Base-by-base conservation (phyloP, 805 yeast species). In the Teunomyces barrocoloradensis region DNA sequence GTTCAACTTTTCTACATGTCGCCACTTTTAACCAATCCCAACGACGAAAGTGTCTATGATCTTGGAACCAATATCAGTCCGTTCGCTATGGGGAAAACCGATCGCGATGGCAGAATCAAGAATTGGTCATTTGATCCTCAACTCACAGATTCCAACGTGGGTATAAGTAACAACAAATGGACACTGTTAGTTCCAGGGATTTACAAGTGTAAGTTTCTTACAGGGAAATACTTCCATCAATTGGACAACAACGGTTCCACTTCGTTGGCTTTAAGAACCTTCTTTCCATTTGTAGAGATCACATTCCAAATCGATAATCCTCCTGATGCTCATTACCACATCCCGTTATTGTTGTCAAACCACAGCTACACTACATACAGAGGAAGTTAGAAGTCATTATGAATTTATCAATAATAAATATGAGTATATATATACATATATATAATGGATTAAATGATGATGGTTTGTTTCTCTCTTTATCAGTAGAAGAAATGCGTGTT, bases 321-420 rank as follows among this genome's bases (percentile, higher is more conserved):
- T 0, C 84, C 89, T 0, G 89, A 84, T 50, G 71, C 79, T 33
- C 98, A 91, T 63, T 91, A 89, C 66, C 98, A 91, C 63, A 85
- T 91, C 46, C 98, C 98, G 0, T 69, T 91, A 51, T 75, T 91
- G 45, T 71, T 91, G 48, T 83, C 96, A 38, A 89, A 89, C 60
- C 89, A 85, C 67, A 85, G 96, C 29, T 91, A 90, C 69, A 81
- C 96, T 5, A 91, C 97, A 0, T 91, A 91, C 69, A 78, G 97
- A 47, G 98, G 98, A 1, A 81, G 87, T 59, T 85, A 21, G 11
- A 20, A 18, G 23, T 20, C 6, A 11, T 35, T 5, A 18, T 18
- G 38, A 18, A 12, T 35, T 35, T 17, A 35, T 35, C 11, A 18
- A 35, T 18, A 35, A 20, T 18, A 32, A 11, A n/a, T 30, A 30